Conservation (phyloP, 1,139 yeast genomes). For the Taiozyma sp. region DNA sequence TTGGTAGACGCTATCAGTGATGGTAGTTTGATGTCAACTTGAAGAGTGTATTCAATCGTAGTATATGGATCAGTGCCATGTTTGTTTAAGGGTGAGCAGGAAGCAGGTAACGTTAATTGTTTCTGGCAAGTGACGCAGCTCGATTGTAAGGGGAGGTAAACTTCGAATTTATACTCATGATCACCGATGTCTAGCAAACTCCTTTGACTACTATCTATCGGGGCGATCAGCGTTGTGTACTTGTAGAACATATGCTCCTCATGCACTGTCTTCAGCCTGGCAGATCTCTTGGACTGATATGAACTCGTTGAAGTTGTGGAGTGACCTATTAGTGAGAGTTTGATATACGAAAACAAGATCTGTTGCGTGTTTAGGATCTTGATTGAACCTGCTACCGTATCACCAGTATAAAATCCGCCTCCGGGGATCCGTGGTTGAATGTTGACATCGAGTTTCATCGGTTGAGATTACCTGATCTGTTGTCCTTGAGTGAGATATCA, state of each 20-base stretch:
- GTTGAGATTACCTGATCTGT: background rate
- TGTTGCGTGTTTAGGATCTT: background rate
- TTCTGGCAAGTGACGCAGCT: background rate
- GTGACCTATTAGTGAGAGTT: background rate
- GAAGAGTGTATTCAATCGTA: background rate
- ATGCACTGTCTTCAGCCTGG: background rate
- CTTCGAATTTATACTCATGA: background rate
- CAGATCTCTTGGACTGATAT: background rate
- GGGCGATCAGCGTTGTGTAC: background rate
- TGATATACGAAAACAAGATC: background rate
- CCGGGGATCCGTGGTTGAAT: background rate
- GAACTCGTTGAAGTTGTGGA: background rate
- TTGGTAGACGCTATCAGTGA: background rate
- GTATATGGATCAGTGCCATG: background rate
- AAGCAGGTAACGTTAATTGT: background rate
- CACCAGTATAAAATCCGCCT: background rate
- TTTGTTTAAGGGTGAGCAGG: background rate
- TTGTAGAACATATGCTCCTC: background rate
- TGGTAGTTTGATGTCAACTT: background rate
- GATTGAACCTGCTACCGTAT: background rate
- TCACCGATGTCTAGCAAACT: background rate
- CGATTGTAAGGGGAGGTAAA: background rate
- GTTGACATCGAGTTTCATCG: background rate
- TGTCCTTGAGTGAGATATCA: background rate
- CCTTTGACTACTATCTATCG: background rate